phyloP scores from a whole-genome alignment of 129 eudicot genomes.

The Dittrichia graveolens region DNA sequence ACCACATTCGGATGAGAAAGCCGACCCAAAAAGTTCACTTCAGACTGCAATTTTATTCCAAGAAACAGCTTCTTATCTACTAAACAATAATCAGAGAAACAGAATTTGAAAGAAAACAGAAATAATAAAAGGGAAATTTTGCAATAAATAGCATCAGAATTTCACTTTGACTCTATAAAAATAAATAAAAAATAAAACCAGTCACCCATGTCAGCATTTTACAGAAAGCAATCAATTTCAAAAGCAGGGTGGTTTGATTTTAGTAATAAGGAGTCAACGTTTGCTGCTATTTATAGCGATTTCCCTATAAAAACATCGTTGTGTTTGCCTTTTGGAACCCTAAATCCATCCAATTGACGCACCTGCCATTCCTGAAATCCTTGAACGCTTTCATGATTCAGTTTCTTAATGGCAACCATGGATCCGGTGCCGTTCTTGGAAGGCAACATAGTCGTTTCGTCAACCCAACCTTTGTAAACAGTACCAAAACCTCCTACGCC shows the following conservation, averaged over 20 bases:
- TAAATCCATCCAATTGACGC: too few species aligned
- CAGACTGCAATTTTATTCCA: slow-evolving; percentile 57
- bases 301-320: too few species aligned
- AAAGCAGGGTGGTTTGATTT: neutral
- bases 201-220: neutral
- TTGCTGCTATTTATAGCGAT: neutral
- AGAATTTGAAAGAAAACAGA: too few species aligned
- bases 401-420: slow-evolving; percentile 75
- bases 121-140: neutral
- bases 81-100: too few species aligned
- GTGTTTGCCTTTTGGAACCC: too few species aligned
- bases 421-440: slow-evolving; percentile 50
- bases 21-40: slow-evolving; percentile 83
- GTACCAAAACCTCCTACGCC: slow-evolving; percentile 91
- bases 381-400: slow-evolving; percentile 68
- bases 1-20: slow-evolving; percentile 91
- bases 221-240: neutral
- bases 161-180: neutral
- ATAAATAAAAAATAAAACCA: neutral
- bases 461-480: slow-evolving; percentile 86
- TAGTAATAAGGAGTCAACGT: neutral
- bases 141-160: neutral
- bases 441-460: slow-evolving; percentile 63
- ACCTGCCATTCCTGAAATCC: slow-evolving; percentile 96
- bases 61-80: neutral